Percentiles rank a stretch among this genome's conserved stretches.
phyloP scores from a whole-genome alignment of 331 rosid species.

The Malus hybrid region DNA sequence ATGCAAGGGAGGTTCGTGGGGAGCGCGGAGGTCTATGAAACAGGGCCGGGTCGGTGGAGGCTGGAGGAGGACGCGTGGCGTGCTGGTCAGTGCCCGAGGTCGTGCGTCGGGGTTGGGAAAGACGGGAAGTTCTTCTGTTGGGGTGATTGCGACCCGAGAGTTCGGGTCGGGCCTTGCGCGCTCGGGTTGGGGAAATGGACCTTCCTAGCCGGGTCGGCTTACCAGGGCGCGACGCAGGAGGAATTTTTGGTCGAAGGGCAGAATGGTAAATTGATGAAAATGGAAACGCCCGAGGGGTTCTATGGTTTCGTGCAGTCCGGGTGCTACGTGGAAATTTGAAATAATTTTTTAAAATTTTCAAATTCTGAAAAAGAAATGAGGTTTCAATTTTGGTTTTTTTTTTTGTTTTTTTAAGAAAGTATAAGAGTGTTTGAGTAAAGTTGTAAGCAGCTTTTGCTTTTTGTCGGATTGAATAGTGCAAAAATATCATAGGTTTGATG shows the following conservation, averaged over 20 bases:
- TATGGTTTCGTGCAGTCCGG: constrained; percentile 72
- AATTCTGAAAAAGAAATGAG: too few relatives aligned
- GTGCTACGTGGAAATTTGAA: constrained; percentile 59
- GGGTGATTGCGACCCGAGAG: constrained; percentile 32
- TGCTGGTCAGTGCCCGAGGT: constrained; percentile 56
- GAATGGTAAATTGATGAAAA: constrained; percentile 38
- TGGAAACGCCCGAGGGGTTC: constrained; percentile 34
- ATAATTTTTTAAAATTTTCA: background rate
- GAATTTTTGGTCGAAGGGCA: constrained; percentile 44
- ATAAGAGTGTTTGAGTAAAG: background rate
- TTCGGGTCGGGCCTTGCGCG: constrained; percentile 45
- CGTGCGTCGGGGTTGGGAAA: constrained; percentile 36
- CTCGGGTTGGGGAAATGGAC: constrained; percentile 24
- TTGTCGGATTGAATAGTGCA: too few relatives aligned
- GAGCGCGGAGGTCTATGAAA: constrained; percentile 41
- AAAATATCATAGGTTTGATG: too few relatives aligned
- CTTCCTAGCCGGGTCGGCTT: constrained; percentile 50
- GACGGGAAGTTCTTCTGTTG: constrained; percentile 35
- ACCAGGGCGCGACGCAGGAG: constrained; percentile 47
- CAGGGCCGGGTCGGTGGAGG: constrained; percentile 52
- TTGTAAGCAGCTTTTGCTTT: background rate
- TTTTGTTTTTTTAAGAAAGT: too few relatives aligned
- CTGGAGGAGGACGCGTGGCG: constrained; percentile 45
- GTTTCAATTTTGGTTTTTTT: too few relatives aligned
- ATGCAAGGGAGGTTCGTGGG: constrained; percentile 61